Conservation (phyloP, 2,329 filamentous ascomycete genomes). For the Cytospora paraplurivora region DNA sequence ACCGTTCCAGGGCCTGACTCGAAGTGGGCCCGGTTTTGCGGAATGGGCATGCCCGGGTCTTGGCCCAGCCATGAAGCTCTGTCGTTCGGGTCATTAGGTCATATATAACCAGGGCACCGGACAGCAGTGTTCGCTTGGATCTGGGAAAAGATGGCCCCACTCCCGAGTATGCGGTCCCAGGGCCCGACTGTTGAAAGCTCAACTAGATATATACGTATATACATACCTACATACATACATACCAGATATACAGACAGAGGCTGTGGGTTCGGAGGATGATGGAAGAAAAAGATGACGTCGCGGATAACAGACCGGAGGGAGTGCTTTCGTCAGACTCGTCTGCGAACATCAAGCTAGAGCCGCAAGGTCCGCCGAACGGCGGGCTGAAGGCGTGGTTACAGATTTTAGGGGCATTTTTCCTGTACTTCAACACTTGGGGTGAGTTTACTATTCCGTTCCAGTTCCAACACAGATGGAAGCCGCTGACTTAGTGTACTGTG, state of each 20-base stretch:
- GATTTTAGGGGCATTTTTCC: constrained; percentile 52
- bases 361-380: constrained; percentile 15
- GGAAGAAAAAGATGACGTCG: constrained; percentile 1
- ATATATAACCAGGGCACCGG: background rate
- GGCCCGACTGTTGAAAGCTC: background rate
- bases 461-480: background rate
- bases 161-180: background rate
- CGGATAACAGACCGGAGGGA: constrained; percentile 8
- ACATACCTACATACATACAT: no score
- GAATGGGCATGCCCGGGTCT: constrained; percentile 5
- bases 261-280: background rate
- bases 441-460: background rate
- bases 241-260: background rate
- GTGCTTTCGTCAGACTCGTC: constrained; percentile 26
- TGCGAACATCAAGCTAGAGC: constrained; percentile 17
- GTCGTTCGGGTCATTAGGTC: constrained; percentile 2
- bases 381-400: constrained; percentile 52
- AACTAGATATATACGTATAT: no score
- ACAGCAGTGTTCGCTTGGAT: background rate
- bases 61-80: constrained; percentile 3
- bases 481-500: background rate
- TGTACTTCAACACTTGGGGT: constrained; percentile 59
- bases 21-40: constrained; percentile 20
- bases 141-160: background rate
- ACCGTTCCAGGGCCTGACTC: constrained; percentile 11